Evolutionary conservation across 768 basidiomycete genomes (phyloP).

Genomic region (Suillus bovinus): DNA sequence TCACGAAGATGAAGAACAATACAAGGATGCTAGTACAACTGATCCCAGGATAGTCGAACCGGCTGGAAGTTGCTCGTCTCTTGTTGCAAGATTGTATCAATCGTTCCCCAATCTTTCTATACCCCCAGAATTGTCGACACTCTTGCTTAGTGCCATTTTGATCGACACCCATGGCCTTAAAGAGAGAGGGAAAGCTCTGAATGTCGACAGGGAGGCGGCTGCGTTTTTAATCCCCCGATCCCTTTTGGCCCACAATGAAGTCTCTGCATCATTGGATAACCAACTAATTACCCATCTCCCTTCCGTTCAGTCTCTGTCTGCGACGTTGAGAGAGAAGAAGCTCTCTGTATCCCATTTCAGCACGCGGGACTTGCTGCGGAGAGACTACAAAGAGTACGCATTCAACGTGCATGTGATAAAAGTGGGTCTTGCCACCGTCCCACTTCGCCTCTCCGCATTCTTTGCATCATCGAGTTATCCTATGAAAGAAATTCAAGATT

Average conservation of each 20-base stretch:
- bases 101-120: constrained; percentile 21
- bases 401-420: constrained; percentile 48
- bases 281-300: constrained; percentile 16
- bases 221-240: constrained; percentile 63
- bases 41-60: constrained; percentile 68
- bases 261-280: constrained; percentile 31
- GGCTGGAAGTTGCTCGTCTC: constrained; percentile 76
- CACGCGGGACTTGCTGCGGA: constrained; percentile 75
- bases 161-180: constrained; percentile 88
- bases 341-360: constrained; percentile 62
- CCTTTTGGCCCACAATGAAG: constrained; percentile 35
- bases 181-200: constrained; percentile 72
- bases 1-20: constrained; percentile 79
- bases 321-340: constrained; percentile 57
- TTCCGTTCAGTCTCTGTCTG: constrained; percentile 49
- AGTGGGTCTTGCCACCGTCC: constrained; percentile 84
- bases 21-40: constrained; percentile 49
- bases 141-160: constrained; percentile 79
- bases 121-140: constrained; percentile 64
- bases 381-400: constrained; percentile 94
- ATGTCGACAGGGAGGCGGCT: constrained; percentile 64
- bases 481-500: constrained; percentile 39
- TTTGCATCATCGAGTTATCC: constrained; percentile 32
- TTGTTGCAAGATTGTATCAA: constrained; percentile 47
- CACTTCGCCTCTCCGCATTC: constrained; percentile 53